Evolutionary conservation across 305 asterid genomes (phyloP).

Genomic region (Euphrasia arctica): DNA sequence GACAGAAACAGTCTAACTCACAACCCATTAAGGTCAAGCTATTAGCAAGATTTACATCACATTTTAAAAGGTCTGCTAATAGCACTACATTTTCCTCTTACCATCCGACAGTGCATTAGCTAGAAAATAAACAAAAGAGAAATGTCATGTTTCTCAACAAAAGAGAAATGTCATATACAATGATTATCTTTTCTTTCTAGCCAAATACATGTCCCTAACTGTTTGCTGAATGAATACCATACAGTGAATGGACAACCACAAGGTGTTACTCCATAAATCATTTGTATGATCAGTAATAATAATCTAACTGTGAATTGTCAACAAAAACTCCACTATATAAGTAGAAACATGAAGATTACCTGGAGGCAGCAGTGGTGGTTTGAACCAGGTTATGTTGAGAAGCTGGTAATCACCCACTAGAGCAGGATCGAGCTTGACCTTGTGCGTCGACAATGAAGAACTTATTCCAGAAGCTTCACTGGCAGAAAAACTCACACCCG

Average conservation of each 20-base stretch:
- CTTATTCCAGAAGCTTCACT: conserved; percentile 64
- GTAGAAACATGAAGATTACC: conserved; percentile 43
- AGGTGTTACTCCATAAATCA: neutral
- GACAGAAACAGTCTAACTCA: conserved; percentile 5
- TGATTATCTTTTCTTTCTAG: neutral
- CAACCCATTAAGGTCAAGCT: conserved; percentile 4
- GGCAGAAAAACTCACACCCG: conserved; percentile 67
- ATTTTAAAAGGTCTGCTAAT: conserved; percentile 8
- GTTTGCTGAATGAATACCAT: conserved; percentile 4
- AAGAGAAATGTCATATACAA: conserved; percentile 1
- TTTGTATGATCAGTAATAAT: conserved; percentile 12
- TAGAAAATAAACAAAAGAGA: conserved; percentile 1
- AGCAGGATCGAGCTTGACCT: conserved; percentile 65
- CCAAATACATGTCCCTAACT: neutral
- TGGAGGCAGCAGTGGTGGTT: conserved; percentile 55
- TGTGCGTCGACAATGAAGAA: conserved; percentile 61
- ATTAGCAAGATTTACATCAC: conserved; percentile 17
- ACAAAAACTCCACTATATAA: conserved; percentile 12
- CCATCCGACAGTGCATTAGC: conserved; percentile 1
- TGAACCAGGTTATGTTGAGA: conserved; percentile 83
- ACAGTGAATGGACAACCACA: conserved; percentile 14
- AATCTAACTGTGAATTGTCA: conserved; percentile 10
- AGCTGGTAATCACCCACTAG: conserved; percentile 80
- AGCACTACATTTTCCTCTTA: conserved; percentile 12
- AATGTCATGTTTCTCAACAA: conserved; percentile 14